Evolutionary conservation across 2,329 filamentous ascomycete genomes (phyloP).

Genomic region (Colletotrichum cuscutae): DNA sequence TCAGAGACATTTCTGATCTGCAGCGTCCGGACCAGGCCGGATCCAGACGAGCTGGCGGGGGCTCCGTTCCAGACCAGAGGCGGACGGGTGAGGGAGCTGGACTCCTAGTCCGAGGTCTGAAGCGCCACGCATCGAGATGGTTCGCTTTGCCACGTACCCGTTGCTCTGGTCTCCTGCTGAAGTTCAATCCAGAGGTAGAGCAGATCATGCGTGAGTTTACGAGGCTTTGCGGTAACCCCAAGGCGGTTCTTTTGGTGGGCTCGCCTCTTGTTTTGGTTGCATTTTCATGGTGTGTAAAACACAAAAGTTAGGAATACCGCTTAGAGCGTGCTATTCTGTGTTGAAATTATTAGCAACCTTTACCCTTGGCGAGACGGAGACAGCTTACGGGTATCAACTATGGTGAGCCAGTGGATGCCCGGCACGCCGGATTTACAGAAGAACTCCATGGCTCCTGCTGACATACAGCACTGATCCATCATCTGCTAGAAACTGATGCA

Average conservation of each 20-base stretch:
- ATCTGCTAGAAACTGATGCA: background rate
- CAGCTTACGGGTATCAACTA: background rate
- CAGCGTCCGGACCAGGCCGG: slow-evolving; percentile 9
- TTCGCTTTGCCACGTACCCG: slow-evolving; percentile 4
- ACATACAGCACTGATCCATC: background rate
- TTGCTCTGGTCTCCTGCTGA: background rate
- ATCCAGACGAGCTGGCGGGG: slow-evolving; percentile 15
- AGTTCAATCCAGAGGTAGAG: background rate
- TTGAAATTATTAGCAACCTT: background rate
- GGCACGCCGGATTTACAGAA: background rate
- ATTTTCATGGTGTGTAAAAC: background rate
- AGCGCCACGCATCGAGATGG: slow-evolving; percentile 20
- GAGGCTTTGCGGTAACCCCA: background rate
- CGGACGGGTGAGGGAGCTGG: slow-evolving; percentile 12
- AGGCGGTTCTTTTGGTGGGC: too few relatives aligned
- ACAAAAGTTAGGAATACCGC: background rate
- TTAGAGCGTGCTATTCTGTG: background rate
- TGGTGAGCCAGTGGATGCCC: background rate
- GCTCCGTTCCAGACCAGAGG: slow-evolving; percentile 8
- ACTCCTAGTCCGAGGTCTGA: slow-evolving; percentile 1
- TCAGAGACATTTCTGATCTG: background rate
- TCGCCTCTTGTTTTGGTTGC: too few relatives aligned
- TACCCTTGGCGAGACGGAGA: background rate
- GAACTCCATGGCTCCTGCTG: background rate
- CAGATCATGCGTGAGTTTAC: too few relatives aligned